Percentiles rank a stretch among this genome's conserved stretches.
Conservation (phyloP, 345 rosid genomes). For the Crucihimalaya himalaica region DNA sequence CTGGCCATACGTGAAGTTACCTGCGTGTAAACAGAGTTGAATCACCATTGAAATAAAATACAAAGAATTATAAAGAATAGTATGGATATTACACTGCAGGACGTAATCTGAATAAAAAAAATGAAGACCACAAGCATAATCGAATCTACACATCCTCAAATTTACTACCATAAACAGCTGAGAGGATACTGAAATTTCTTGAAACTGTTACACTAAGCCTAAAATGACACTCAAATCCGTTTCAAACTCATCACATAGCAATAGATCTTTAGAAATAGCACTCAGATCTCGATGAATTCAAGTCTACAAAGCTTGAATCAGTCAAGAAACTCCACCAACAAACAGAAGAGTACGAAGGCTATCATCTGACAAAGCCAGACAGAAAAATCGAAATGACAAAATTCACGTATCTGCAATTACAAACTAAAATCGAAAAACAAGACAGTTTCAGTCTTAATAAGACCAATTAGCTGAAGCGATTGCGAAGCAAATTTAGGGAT, state of each 20-base stretch:
- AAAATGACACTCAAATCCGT: conserved; percentile 6
- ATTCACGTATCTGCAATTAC: background rate
- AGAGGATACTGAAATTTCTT: background rate
- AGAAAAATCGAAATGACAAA: background rate
- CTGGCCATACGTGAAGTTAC: conserved; percentile 57
- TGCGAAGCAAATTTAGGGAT: background rate
- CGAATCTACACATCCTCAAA: background rate
- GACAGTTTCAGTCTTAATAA: background rate
- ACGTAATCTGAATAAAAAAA: background rate
- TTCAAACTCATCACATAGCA: conserved; percentile 5
- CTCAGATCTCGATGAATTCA: conserved; percentile 9
- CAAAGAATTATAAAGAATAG: background rate
- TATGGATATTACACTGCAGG: background rate
- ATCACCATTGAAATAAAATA: conserved; percentile 6
- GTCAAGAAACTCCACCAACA: conserved; percentile 9
- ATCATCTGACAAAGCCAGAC: background rate
- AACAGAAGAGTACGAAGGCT: background rate
- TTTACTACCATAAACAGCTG: background rate
- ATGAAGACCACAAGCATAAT: background rate
- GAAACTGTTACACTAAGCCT: background rate
- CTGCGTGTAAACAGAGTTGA: conserved; percentile 7
- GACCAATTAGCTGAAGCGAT: background rate
- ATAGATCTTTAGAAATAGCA: background rate
- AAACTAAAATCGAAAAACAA: background rate
- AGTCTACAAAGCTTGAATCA: background rate